Evolutionary conservation across 306 rosid genomes (phyloP).

Genomic region (Vigna radiata): DNA sequence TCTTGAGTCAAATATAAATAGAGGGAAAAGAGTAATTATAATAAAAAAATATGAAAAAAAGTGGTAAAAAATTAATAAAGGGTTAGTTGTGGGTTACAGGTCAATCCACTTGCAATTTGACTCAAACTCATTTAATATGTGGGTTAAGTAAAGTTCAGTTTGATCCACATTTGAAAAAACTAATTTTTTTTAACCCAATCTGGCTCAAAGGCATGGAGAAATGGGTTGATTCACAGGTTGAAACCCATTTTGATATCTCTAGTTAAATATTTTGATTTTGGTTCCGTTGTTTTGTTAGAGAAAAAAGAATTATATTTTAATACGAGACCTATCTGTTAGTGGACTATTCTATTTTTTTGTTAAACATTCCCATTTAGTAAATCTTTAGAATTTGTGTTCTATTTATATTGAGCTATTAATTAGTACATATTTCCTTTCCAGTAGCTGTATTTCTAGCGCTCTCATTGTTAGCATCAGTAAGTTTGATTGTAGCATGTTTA

Average conservation of each 20-base stretch:
- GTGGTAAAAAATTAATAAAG: too few species aligned
- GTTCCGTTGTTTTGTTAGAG: slow-evolving; percentile 23
- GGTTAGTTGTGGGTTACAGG: too few species aligned
- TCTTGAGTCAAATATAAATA: too few species aligned
- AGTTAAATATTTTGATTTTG: slow-evolving; percentile 20
- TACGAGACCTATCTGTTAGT: slow-evolving; percentile 26
- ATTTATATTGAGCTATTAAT: slow-evolving; percentile 15
- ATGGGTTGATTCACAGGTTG: too few species aligned
- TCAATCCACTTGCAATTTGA: too few species aligned
- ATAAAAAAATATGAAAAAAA: too few species aligned
- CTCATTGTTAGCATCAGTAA: slow-evolving; percentile 30
- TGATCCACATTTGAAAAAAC: too few species aligned
- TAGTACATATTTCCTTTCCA: slow-evolving; percentile 32
- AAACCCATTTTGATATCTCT: background rate
- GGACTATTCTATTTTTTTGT: slow-evolving; percentile 9
- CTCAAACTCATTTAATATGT: too few species aligned
- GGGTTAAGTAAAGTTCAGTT: too few species aligned
- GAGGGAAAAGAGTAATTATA: too few species aligned
- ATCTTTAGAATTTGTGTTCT: slow-evolving; percentile 11
- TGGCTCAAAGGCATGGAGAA: too few species aligned
- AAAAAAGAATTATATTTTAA: slow-evolving; percentile 25
- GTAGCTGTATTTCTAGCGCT: slow-evolving; percentile 24
- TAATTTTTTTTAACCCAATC: too few species aligned
- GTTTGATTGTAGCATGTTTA: slow-evolving; percentile 26
- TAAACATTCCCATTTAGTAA: slow-evolving; percentile 9